Evolutionary conservation across 106 monocot genomes (phyloP).

Genomic region (Xerophyta viscosa): DNA sequence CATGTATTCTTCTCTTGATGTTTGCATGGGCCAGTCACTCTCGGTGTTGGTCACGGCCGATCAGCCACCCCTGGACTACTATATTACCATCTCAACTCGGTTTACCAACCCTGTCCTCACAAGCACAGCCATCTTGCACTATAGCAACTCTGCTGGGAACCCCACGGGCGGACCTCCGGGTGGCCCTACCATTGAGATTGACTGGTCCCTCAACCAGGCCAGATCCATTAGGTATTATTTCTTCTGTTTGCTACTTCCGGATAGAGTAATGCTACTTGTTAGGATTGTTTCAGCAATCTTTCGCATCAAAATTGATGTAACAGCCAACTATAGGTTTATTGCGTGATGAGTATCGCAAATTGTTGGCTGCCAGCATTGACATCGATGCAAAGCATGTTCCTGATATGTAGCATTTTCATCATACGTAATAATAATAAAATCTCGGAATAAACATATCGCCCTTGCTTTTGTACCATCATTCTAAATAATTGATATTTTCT

Average conservation of each 20-base stretch:
- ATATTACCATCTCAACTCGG: constrained; percentile 34
- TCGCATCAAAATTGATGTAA: too few relatives aligned
- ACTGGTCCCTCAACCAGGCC: constrained; percentile 34
- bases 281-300: too few relatives aligned
- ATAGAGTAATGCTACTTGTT: too few relatives aligned
- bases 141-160: constrained; percentile 24
- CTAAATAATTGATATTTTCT: too few relatives aligned
- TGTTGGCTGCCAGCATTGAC: too few relatives aligned
- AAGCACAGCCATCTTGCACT: constrained; percentile 34
- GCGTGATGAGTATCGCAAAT: too few relatives aligned
- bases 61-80: constrained; percentile 30
- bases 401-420: too few relatives aligned
- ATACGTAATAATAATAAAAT: too few relatives aligned
- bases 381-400: too few relatives aligned
- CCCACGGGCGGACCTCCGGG: constrained; percentile 19
- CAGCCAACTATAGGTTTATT: too few relatives aligned
- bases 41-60: constrained; percentile 44
- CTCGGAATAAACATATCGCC: too few relatives aligned
- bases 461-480: too few relatives aligned
- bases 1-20: constrained; percentile 33
- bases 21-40: constrained; percentile 35
- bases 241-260: background rate
- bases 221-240: constrained; percentile 28
- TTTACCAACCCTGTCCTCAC: constrained; percentile 29
- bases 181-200: constrained; percentile 39